Base-by-base conservation (phyloP, 1,284 basidiomycete genomes). In the Quambalaria eucalypti region DNA sequence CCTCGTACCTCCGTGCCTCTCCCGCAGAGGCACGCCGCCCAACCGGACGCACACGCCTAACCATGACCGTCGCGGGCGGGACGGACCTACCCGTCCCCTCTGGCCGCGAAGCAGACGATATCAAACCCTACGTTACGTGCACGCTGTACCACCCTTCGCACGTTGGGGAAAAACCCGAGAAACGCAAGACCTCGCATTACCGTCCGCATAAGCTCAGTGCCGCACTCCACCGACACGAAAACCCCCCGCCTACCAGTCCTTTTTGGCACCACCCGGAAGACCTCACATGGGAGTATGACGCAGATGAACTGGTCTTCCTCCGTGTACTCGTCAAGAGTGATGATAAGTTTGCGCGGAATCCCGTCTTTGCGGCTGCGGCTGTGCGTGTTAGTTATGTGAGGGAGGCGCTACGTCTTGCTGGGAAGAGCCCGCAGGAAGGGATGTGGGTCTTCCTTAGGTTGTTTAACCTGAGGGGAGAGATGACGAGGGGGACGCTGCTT, bases 401-500 rank as follows among this genome's bases (percentile, higher is more conserved):
- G n/a, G 23, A 23, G 10, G 28, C 31, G 25, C 50, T 28, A 6
- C n/a, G 5, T 28, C 16, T 5, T 21, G 8, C 1, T 12, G 12
- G 2, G 12, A 16, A 23, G 47, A 9, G 5, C n/a, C n/a, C n/a
- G n/a, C n/a, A 16, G 31, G 16, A 16, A 8, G 50, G 39, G 2
- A 8, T 40, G 28, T 83, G 80, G 81, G 76, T 78, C 30, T 69
- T 84, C 44, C 71, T 83, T 29, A 76, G 80, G 21, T 76, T 85
- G 75, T 68, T 85, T 52, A 77, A 82, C 65, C 76, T 77, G 74
- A 77, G 79, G 39, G 83, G 83, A 10, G 82, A 81, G 65, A 76
- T 81, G 62, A 80, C 79, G 2, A 56, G 62, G 38, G 59, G 60
- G 23, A 71, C 65, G 7, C 47, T 71, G 16, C 55, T 69, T 23